A percentile compares a stretch with the other conserved stretches of the same genome.
These are phyloP conservation scores for Aspergillus latus DNA, from an alignment of 2,329 filamentous ascomycete genomes.

Conservation along the genomic window DNA sequence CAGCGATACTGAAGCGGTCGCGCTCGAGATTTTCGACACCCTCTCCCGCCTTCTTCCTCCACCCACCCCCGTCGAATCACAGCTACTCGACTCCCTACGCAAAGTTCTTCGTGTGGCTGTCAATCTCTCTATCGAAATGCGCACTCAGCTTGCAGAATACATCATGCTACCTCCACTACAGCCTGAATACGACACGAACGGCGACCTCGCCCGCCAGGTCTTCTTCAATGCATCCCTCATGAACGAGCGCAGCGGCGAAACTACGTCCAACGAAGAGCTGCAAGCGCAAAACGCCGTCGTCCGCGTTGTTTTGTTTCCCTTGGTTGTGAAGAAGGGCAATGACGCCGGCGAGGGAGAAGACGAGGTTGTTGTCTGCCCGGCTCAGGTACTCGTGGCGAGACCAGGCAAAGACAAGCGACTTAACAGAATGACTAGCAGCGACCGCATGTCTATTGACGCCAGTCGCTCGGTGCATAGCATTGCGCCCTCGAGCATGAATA, in stretches of 20 bases:
- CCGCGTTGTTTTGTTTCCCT: slow-evolving; percentile 88
- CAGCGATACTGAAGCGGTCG: slow-evolving; percentile 92
- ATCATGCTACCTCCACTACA: slow-evolving; percentile 96
- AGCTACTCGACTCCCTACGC: slow-evolving; percentile 79
- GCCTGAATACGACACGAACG: slow-evolving; percentile 91
- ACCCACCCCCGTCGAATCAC: slow-evolving; percentile 73
- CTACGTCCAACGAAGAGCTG: slow-evolving; percentile 72
- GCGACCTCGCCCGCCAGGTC: slow-evolving; percentile 83
- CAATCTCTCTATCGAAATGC: slow-evolving; percentile 92
- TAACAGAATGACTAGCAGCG: slow-evolving; percentile 41
- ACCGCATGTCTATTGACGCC: slow-evolving; percentile 45
- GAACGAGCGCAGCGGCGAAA: slow-evolving; percentile 82
- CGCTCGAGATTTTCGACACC: slow-evolving; percentile 82
- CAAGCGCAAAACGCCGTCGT: slow-evolving; percentile 75
- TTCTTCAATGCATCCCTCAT: slow-evolving; percentile 91
- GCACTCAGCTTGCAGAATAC: slow-evolving; percentile 92
- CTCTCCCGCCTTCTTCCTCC: slow-evolving; percentile 83
- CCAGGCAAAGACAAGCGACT: slow-evolving; percentile 47
- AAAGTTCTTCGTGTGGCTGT: slow-evolving; percentile 88
- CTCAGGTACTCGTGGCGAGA: slow-evolving; percentile 80
- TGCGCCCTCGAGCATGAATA: slow-evolving; percentile 43
- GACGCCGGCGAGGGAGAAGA: slow-evolving; percentile 85
- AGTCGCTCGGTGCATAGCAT: slow-evolving; percentile 43
- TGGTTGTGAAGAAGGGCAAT: slow-evolving; percentile 94
- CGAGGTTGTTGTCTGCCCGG: slow-evolving; percentile 92